Evolutionary conservation across 2,329 filamentous ascomycete genomes (phyloP).

Genomic region (Rhynchosporium graminicola): DNA sequence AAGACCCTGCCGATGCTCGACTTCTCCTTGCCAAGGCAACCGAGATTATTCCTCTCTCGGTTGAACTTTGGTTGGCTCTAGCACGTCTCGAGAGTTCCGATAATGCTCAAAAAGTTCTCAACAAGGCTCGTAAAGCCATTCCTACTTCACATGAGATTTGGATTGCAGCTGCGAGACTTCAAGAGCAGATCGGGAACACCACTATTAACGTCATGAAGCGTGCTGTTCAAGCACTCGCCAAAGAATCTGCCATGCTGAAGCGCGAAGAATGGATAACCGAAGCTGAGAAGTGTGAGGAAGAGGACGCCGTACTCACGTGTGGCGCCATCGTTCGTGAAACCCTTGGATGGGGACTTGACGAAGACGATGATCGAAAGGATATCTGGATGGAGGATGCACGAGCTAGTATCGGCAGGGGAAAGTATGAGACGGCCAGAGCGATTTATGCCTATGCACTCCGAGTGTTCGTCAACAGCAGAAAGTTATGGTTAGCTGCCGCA

Average conservation of each 20-base stretch:
- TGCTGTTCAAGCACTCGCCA: conserved; percentile 82
- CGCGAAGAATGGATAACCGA: conserved; percentile 96
- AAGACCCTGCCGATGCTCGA: conserved; percentile 83
- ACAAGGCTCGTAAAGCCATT: conserved; percentile 89
- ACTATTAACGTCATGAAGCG: conserved; percentile 94
- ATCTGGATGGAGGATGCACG: conserved; percentile 95
- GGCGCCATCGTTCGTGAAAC: conserved; percentile 90
- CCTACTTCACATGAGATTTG: conserved; percentile 94
- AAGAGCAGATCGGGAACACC: conserved; percentile 81
- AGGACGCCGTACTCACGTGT: conserved; percentile 84
- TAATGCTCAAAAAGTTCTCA: conserved; percentile 92
- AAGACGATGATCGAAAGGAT: conserved; percentile 94
- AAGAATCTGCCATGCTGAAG: conserved; percentile 94
- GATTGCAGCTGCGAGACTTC: conserved; percentile 89
- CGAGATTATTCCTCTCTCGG: conserved; percentile 88
- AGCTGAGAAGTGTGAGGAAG: conserved; percentile 91
- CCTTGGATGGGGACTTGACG: conserved; percentile 87
- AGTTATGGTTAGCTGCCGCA: conserved; percentile 85
- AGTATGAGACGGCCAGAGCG: conserved; percentile 86
- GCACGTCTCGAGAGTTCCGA: conserved; percentile 86
- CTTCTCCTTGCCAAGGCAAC: conserved; percentile 92
- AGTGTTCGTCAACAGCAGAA: conserved; percentile 85
- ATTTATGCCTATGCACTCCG: conserved; percentile 91
- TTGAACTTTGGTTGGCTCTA: conserved; percentile 93
- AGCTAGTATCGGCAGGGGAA: conserved; percentile 75